A percentile compares a stretch with the other conserved stretches of the same genome.
Evolutionary conservation across 257 asterid species (phyloP).

Genomic region (Solanum chiquidenum): DNA sequence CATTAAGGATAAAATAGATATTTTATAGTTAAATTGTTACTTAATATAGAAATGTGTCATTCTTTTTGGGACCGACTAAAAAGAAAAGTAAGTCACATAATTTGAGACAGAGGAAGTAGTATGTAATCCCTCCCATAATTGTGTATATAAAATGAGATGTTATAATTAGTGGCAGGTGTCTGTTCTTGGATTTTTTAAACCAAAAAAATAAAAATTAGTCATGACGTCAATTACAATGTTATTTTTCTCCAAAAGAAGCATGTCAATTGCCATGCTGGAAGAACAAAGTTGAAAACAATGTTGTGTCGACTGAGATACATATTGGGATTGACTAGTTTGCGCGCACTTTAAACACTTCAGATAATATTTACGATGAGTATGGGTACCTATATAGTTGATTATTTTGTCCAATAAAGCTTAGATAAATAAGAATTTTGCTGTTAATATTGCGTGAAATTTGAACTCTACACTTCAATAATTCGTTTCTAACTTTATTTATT

Average conservation of each 20-base stretch:
- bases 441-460: neutral
- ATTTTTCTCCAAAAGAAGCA: neutral
- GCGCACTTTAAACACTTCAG: neutral
- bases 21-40: no score
- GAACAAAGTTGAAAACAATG: neutral
- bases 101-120: no score
- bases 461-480: neutral
- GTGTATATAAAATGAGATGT: neutral
- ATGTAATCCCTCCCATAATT: neutral
- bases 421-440: neutral
- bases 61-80: no score
- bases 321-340: neutral
- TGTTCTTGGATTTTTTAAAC: neutral
- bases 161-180: neutral
- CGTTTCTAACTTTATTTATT: no score
- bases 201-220: neutral
- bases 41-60: no score
- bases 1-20: no score
- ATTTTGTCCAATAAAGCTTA: neutral
- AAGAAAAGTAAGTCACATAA: no score
- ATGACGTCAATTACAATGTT: neutral
- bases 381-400: neutral
- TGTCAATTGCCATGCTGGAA: neutral
- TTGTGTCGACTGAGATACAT: neutral
- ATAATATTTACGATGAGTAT: neutral